Evolutionary conservation across 139 green algal species (phyloP).

Genomic region (Picochlorum sp.): DNA sequence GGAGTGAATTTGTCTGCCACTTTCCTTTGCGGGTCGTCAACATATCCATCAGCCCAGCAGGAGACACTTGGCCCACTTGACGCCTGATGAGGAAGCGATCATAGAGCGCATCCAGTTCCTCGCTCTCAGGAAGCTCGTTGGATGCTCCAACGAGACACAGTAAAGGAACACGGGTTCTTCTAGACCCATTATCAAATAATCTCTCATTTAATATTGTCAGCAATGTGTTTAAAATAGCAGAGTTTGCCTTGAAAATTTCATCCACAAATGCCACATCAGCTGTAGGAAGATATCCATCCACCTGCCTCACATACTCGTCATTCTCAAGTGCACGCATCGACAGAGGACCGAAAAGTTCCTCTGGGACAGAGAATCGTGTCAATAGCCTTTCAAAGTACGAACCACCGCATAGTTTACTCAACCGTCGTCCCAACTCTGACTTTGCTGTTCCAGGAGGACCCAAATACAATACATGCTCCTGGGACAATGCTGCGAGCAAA

Average conservation of each 20-base stretch:
- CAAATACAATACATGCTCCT: slow-evolving; percentile 80
- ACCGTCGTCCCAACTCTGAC: slow-evolving; percentile 71
- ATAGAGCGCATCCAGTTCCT: slow-evolving; percentile 91
- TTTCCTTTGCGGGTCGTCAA: slow-evolving; percentile 2
- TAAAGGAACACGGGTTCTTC: slow-evolving; percentile 50
- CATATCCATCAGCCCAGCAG: slow-evolving; percentile 27
- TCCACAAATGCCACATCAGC: slow-evolving; percentile 85
- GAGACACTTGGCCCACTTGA: slow-evolving; percentile 49
- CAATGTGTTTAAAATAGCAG: slow-evolving; percentile 89
- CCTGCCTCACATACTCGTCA: slow-evolving; percentile 83
- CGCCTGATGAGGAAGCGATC: slow-evolving; percentile 82
- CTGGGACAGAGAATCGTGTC: slow-evolving; percentile 83
- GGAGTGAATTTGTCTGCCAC: slow-evolving; percentile 2
- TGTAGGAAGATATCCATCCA: slow-evolving; percentile 77
- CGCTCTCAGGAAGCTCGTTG: slow-evolving; percentile 84
- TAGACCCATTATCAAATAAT: slow-evolving; percentile 86
- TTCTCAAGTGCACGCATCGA: slow-evolving; percentile 84
- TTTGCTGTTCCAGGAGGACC: slow-evolving; percentile 84
- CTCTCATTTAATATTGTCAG: slow-evolving; percentile 91
- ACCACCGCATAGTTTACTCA: slow-evolving; percentile 49
- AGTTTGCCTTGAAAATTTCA: slow-evolving; percentile 87
- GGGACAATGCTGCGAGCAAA: slow-evolving; percentile 67
- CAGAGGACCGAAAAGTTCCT: slow-evolving; percentile 89
- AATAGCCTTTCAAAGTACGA: slow-evolving; percentile 87
- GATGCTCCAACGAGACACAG: slow-evolving; percentile 68